Evolutionary conservation across 1,284 basidiomycete species (phyloP).

Genomic region (Ganoderma sp.): DNA sequence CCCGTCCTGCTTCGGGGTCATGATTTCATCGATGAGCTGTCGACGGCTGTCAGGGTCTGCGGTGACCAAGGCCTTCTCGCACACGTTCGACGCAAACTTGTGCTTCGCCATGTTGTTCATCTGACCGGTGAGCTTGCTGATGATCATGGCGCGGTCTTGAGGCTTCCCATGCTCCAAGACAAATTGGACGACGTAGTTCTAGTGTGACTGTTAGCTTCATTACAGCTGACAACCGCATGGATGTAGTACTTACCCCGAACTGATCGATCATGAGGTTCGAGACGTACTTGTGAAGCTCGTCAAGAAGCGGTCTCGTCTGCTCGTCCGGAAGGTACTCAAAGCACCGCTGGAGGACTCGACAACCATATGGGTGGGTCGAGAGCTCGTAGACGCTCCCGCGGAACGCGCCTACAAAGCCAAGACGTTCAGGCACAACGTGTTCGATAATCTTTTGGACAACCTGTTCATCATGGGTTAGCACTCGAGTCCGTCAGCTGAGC

Average conservation of each 20-base stretch:
- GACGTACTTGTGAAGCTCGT: slow-evolving; percentile 82
- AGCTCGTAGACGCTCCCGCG: slow-evolving; percentile 84
- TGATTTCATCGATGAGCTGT: slow-evolving; percentile 81
- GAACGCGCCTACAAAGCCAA: slow-evolving; percentile 82
- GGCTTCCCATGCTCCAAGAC: slow-evolving; percentile 82
- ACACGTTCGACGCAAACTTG: slow-evolving; percentile 97
- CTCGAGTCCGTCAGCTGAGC: neutral
- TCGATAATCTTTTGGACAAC: slow-evolving; percentile 87
- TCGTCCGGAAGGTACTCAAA: slow-evolving; percentile 84
- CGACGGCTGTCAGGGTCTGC: slow-evolving; percentile 69
- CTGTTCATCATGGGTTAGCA: slow-evolving; percentile 43
- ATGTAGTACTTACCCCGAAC: slow-evolving; percentile 71
- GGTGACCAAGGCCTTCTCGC: slow-evolving; percentile 87
- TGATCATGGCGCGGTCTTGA: slow-evolving; percentile 73
- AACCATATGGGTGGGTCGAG: slow-evolving; percentile 92
- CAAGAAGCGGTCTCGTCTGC: slow-evolving; percentile 75
- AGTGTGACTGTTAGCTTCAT: slow-evolving; percentile 17
- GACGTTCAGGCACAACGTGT: slow-evolving; percentile 76
- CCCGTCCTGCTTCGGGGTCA: slow-evolving; percentile 67
- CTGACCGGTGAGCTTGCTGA: slow-evolving; percentile 78
- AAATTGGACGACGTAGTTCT: slow-evolving; percentile 98
- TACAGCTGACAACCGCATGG: slow-evolving; percentile 16
- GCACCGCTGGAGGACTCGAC: slow-evolving; percentile 93
- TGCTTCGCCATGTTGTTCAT: slow-evolving; percentile 84
- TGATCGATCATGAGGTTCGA: slow-evolving; percentile 83